Evolutionary conservation across 345 rosid species (phyloP).

Genomic region (Arabidopsis suecica): DNA sequence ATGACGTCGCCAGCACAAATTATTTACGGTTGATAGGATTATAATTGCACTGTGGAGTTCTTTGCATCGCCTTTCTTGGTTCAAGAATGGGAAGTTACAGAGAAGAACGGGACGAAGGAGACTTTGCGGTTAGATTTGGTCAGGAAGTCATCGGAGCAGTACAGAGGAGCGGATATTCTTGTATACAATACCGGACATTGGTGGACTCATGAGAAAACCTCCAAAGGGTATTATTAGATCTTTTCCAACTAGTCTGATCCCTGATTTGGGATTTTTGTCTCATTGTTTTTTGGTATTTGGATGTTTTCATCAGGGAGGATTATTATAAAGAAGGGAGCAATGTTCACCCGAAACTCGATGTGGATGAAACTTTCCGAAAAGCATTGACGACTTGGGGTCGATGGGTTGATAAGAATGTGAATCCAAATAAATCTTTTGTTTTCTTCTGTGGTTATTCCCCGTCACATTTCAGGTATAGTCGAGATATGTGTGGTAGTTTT

Average conservation of each 20-base stretch:
- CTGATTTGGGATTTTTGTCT: background rate
- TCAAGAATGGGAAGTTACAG: conserved; percentile 79
- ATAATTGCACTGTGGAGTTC: conserved; percentile 74
- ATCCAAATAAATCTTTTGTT: conserved; percentile 69
- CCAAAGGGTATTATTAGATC: conserved; percentile 74
- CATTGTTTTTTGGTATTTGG: conserved; percentile 1
- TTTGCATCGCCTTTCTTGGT: conserved; percentile 94
- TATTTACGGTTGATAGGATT: too few species aligned
- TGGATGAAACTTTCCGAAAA: conserved; percentile 86
- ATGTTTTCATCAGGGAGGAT: conserved; percentile 64
- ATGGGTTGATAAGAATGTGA: conserved; percentile 86
- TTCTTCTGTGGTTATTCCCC: conserved; percentile 93
- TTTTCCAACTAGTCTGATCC: background rate
- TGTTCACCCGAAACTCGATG: conserved; percentile 75
- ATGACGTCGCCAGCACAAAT: too few species aligned
- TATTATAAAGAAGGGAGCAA: conserved; percentile 94
- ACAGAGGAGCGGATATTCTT: conserved; percentile 75
- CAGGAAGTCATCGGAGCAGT: conserved; percentile 70
- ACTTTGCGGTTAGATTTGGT: conserved; percentile 90
- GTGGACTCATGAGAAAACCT: conserved; percentile 99
- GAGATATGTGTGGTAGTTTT: background rate
- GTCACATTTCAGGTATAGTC: conserved; percentile 85
- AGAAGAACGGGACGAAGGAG: conserved; percentile 67
- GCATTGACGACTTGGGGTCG: conserved; percentile 89
- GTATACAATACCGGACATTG: conserved; percentile 97